These are phyloP conservation scores for Anethum foeniculum DNA, from an alignment of 140 eudicot species.

Conservation along the genomic window DNA sequence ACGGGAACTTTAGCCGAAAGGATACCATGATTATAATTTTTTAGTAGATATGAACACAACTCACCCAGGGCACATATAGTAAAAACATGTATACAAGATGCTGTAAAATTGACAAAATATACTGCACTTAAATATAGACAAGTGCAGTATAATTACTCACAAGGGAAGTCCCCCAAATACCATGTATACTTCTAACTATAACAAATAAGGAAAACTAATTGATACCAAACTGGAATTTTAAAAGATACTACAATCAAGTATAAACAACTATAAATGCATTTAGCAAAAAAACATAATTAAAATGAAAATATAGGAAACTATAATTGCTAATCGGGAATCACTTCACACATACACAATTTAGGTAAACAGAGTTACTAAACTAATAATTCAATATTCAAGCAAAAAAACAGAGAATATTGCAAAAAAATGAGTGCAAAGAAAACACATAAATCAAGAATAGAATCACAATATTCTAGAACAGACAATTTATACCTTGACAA, in stretches of 20 bases:
- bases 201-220: background rate
- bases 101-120: too few species aligned
- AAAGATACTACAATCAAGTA: background rate
- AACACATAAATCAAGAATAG: background rate
- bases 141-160: background rate
- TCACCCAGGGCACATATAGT: background rate
- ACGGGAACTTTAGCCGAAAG: background rate
- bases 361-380: too few species aligned
- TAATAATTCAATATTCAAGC: too few species aligned
- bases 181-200: background rate
- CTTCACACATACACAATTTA: too few species aligned
- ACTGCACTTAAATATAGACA: too few species aligned
- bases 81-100: background rate
- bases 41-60: background rate
- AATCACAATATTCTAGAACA: background rate
- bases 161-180: too few species aligned
- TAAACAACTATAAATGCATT: background rate
- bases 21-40: background rate
- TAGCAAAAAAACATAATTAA: too few species aligned
- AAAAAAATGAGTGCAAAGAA: background rate
- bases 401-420: background rate
- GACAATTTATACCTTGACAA: slow-evolving; percentile 28
- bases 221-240: background rate
- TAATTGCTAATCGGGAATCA: background rate
- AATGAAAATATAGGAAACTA: too few species aligned